Conservation (phyloP, 2,329 filamentous ascomycete species). For the Proliferodiscus dingleyae region DNA sequence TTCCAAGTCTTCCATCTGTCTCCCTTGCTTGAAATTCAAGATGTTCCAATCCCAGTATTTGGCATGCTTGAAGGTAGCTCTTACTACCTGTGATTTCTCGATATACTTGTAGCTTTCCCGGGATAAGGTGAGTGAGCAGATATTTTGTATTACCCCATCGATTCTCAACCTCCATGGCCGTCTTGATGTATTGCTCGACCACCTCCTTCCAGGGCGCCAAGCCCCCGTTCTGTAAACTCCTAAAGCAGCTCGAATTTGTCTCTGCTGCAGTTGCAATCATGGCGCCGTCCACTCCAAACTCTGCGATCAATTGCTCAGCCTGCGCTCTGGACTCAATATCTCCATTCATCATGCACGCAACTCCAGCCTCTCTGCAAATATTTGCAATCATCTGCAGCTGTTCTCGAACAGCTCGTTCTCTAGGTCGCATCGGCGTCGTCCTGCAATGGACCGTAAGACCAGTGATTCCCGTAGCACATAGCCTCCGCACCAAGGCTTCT, state of each 20-base stretch:
- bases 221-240: conserved; percentile 63
- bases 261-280: conserved; percentile 97
- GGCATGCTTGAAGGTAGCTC: conserved; percentile 66
- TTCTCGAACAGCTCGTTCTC: conserved; percentile 79
- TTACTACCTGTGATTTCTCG: conserved; percentile 58
- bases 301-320: conserved; percentile 63
- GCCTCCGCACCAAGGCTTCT: conserved; percentile 66
- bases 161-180: conserved; percentile 74
- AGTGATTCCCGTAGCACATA: conserved; percentile 85
- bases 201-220: conserved; percentile 71
- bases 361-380: conserved; percentile 76
- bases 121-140: conserved; percentile 77
- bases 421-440: conserved; percentile 89
- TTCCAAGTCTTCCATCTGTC: conserved; percentile 46
- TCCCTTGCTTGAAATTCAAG: conserved; percentile 59
- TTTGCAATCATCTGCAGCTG: conserved; percentile 80
- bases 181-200: conserved; percentile 68
- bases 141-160: conserved; percentile 92
- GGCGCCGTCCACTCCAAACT: conserved; percentile 85
- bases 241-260: conserved; percentile 85
- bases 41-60: conserved; percentile 58
- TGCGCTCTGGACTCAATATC: conserved; percentile 76
- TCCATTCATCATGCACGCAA: conserved; percentile 93
- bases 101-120: conserved; percentile 67
- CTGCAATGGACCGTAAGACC: conserved; percentile 92